These are phyloP conservation scores for Penicillium frequentans DNA, from an alignment of 2,329 filamentous ascomycete genomes.

Conservation along the genomic window DNA sequence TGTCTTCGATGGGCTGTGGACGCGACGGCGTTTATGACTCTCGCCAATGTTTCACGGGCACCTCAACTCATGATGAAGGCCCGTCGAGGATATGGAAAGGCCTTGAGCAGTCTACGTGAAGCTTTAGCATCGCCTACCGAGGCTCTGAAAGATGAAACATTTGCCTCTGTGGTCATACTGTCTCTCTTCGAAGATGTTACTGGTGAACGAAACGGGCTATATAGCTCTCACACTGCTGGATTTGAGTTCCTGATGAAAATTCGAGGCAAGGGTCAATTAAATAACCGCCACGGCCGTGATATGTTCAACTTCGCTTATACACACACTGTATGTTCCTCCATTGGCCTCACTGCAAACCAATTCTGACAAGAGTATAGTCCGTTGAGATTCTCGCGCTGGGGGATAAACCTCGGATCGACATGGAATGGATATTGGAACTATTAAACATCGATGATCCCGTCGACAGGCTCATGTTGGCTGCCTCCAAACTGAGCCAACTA, in stretches of 20 bases:
- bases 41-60: conserved; percentile 31
- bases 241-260: conserved; percentile 37
- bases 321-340: conserved; percentile 30
- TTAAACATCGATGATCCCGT: conserved; percentile 32
- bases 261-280: conserved; percentile 31
- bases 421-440: conserved; percentile 29
- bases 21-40: conserved; percentile 35
- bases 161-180: conserved; percentile 38
- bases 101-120: conserved; percentile 29
- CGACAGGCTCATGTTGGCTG: conserved; percentile 30
- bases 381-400: conserved; percentile 37
- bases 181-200: conserved; percentile 41
- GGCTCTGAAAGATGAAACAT: conserved; percentile 37
- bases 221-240: conserved; percentile 37
- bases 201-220: conserved; percentile 35
- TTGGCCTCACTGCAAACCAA: not conserved
- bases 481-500: conserved; percentile 32
- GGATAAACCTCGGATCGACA: conserved; percentile 29
- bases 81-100: conserved; percentile 32
- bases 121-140: conserved; percentile 30
- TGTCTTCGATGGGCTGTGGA: conserved; percentile 37
- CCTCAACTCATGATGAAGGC: conserved; percentile 29
- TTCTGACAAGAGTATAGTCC: conserved; percentile 25
- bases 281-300: conserved; percentile 32
- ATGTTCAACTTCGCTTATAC: conserved; percentile 39